These are phyloP conservation scores for Parafenestella ontariensis DNA, from an alignment of 2,329 filamentous ascomycete species.

Conservation along the genomic window DNA sequence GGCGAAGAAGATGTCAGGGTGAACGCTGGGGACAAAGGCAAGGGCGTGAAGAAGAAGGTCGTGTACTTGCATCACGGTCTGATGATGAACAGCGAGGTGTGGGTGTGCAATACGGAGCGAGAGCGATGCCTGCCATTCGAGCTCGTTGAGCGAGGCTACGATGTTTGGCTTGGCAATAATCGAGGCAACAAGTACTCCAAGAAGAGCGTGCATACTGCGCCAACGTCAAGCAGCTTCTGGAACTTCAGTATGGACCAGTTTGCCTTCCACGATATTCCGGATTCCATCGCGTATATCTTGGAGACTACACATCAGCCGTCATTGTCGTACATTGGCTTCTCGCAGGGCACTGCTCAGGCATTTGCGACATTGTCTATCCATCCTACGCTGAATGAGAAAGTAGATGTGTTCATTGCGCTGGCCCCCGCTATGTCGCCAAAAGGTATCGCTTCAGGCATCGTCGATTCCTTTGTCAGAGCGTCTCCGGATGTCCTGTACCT, in stretches of 20 bases:
- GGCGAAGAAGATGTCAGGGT: slow-evolving; percentile 82
- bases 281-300: slow-evolving; percentile 91
- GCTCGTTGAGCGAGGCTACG: slow-evolving; percentile 88
- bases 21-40: slow-evolving; percentile 69
- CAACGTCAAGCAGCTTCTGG: slow-evolving; percentile 83
- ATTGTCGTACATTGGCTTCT: slow-evolving; percentile 95
- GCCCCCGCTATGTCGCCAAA: slow-evolving; percentile 97
- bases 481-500: slow-evolving; percentile 92
- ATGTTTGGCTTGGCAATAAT: slow-evolving; percentile 98
- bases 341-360: slow-evolving; percentile 94
- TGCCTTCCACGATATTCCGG: slow-evolving; percentile 95
- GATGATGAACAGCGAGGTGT: slow-evolving; percentile 98
- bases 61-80: slow-evolving; percentile 95
- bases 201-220: slow-evolving; percentile 80
- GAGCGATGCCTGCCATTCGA: slow-evolving; percentile 87
- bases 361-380: slow-evolving; percentile 94
- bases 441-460: slow-evolving; percentile 85
- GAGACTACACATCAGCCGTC: slow-evolving; percentile 81
- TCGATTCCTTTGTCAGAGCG: slow-evolving; percentile 91
- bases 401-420: slow-evolving; percentile 94
- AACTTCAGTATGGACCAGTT: slow-evolving; percentile 99
- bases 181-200: slow-evolving; percentile 99
- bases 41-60: slow-evolving; percentile 74
- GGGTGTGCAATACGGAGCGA: slow-evolving; percentile 90
- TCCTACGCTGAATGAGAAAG: slow-evolving; percentile 86